phyloP scores from a whole-genome alignment of 345 rosid genomes.

The Aegle marmelos region DNA sequence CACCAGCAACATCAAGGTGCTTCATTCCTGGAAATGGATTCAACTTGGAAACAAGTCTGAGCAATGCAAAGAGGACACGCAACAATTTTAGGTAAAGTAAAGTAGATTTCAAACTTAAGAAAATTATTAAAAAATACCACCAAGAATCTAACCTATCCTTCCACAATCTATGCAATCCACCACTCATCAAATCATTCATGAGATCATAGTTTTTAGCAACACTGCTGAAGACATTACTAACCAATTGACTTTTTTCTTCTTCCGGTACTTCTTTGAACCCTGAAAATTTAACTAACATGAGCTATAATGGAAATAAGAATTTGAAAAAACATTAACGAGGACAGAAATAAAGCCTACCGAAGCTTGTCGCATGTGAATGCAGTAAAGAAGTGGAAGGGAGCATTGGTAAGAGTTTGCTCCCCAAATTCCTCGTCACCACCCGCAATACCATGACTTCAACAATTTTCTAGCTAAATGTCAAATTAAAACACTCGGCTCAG shows the following conservation, averaged over 20 bases:
- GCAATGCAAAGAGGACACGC: slow-evolving; percentile 9
- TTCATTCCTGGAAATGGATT: slow-evolving; percentile 94
- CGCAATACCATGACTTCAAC: slow-evolving; percentile 38
- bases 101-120: slow-evolving; percentile 4
- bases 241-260: slow-evolving; percentile 85
- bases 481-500: background rate
- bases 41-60: slow-evolving; percentile 78
- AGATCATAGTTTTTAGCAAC: slow-evolving; percentile 93
- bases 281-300: slow-evolving; percentile 27
- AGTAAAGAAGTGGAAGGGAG: slow-evolving; percentile 38
- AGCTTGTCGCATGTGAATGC: slow-evolving; percentile 97
- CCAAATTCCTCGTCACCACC: slow-evolving; percentile 29
- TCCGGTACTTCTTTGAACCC: slow-evolving; percentile 86
- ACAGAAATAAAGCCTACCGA: slow-evolving; percentile 44
- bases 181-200: slow-evolving; percentile 98
- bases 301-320: background rate
- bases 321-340: background rate
- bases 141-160: slow-evolving; percentile 68
- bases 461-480: background rate
- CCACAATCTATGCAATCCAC: slow-evolving; percentile 89
- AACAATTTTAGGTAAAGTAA: slow-evolving; percentile 5
- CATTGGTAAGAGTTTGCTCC: slow-evolving; percentile 23
- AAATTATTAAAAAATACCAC: background rate
- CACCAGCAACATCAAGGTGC: slow-evolving; percentile 99
- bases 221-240: slow-evolving; percentile 77